A percentile compares a stretch with the other conserved stretches of the same genome.
phyloP scores from a whole-genome alignment of 208 protist genomes.

The Acanthamoeba royreba region DNA sequence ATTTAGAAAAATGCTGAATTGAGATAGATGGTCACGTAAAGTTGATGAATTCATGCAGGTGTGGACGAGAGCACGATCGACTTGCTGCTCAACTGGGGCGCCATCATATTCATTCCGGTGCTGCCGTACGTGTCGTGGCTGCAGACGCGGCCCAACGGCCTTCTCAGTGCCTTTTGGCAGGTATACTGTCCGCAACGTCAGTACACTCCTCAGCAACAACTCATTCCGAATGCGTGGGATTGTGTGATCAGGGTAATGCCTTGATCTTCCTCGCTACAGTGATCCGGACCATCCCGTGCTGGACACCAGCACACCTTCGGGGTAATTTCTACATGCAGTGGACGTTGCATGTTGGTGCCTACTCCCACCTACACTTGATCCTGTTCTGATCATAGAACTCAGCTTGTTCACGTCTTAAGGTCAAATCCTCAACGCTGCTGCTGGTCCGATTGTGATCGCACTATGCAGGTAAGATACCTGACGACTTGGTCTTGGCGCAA shows the following conservation, averaged over 20 bases:
- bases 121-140: slow-evolving; percentile 33
- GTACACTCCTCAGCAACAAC: too few species aligned
- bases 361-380: neutral
- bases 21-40: too few species aligned
- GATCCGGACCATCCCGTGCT: slow-evolving; percentile 1
- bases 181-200: too few species aligned
- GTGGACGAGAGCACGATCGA: neutral
- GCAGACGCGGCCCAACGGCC: slow-evolving; percentile 16
- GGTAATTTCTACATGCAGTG: neutral
- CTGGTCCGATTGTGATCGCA: neutral
- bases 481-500: neutral
- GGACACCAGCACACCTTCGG: neutral
- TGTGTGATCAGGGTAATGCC: neutral
- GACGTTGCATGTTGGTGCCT: neutral
- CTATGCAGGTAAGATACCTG: neutral
- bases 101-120: slow-evolving; percentile 31
- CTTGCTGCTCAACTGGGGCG: slow-evolving; percentile 33
- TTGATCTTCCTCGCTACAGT: neutral
- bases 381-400: neutral
- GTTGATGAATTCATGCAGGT: neutral
- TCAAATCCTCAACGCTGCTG: neutral
- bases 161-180: slow-evolving; percentile 31
- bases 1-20: too few species aligned
- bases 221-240: too few species aligned
- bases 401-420: neutral